Percentiles rank a stretch among this genome's conserved stretches.
phyloP scores from a whole-genome alignment of 2,329 filamentous ascomycete genomes.

The Alternaria atra region DNA sequence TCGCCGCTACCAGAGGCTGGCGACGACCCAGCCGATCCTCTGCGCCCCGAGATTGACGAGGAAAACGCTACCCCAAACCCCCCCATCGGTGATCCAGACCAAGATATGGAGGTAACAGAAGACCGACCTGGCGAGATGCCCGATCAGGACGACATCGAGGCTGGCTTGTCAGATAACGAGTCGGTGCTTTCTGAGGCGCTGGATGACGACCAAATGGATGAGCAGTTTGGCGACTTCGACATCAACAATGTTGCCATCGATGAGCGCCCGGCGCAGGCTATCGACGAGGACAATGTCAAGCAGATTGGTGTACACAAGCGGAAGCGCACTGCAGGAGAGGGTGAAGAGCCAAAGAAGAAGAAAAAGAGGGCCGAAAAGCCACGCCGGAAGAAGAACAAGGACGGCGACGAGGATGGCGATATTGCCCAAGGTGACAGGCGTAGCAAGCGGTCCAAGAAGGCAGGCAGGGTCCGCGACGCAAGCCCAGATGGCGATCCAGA shows the following conservation, averaged over 20 bases:
- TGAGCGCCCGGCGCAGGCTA: conserved; percentile 65
- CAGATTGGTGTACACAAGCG: conserved; percentile 70
- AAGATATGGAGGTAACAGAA: conserved; percentile 58
- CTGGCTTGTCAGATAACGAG: conserved; percentile 65
- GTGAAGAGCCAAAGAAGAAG: conserved; percentile 72
- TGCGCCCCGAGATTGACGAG: conserved; percentile 59
- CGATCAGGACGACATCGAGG: conserved; percentile 50
- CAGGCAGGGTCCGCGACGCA: conserved; percentile 46
- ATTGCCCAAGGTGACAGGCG: conserved; percentile 65
- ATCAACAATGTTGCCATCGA: conserved; percentile 68
- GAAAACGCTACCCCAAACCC: conserved; percentile 58
- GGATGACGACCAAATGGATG: conserved; percentile 71
- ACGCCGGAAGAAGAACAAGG: conserved; percentile 60
- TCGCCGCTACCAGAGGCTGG: conserved; percentile 57
- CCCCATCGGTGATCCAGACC: conserved; percentile 53
- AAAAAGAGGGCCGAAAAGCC: conserved; percentile 68
- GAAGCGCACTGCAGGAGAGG: conserved; percentile 68
- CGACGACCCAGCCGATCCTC: conserved; percentile 57
- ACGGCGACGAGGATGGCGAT: conserved; percentile 57
- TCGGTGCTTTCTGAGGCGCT: conserved; percentile 68
- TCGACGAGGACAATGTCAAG: conserved; percentile 69
- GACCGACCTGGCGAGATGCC: conserved; percentile 46
- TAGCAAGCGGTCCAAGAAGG: conserved; percentile 58
- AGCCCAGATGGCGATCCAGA: conserved; percentile 72
- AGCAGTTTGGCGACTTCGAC: conserved; percentile 65